Evolutionary conservation across 257 asterid species (phyloP).

Genomic region (Nemophila menziesii): DNA sequence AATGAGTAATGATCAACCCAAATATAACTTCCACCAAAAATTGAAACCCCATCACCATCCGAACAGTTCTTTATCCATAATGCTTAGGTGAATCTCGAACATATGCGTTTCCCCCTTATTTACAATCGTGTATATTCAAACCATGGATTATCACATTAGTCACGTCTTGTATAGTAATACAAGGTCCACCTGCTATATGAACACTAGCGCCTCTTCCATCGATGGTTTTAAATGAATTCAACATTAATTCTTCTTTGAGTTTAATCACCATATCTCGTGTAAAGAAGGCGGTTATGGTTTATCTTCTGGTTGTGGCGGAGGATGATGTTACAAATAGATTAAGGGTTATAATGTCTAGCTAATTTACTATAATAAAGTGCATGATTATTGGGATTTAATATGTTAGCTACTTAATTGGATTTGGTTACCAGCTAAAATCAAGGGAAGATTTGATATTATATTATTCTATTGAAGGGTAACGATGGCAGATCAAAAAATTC

Average conservation of each 20-base stretch:
- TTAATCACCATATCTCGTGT: slow-evolving; percentile 67
- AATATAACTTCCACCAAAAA: slow-evolving; percentile 57
- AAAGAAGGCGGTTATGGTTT: no score
- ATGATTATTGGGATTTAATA: no score
- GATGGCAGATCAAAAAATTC: no score
- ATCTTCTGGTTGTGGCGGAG: no score
- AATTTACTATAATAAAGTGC: no score
- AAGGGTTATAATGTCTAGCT: no score
- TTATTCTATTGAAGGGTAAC: no score
- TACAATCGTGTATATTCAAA: slow-evolving; percentile 61
- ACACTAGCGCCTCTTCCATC: slow-evolving; percentile 81
- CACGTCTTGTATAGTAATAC: slow-evolving; percentile 65
- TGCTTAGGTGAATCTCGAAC: slow-evolving; percentile 62
- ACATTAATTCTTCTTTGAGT: slow-evolving; percentile 61
- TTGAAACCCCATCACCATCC: slow-evolving; percentile 78
- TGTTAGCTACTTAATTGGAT: no score
- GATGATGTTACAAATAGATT: no score
- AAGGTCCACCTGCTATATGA: slow-evolving; percentile 73
- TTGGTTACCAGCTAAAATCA: no score
- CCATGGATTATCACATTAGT: slow-evolving; percentile 74
- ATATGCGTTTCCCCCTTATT: slow-evolving; percentile 63
- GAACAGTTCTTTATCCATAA: slow-evolving; percentile 63
- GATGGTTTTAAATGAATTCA: slow-evolving; percentile 77
- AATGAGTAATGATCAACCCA: slow-evolving; percentile 82
- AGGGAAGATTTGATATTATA: no score